Percentiles rank a stretch among this genome's conserved stretches.
phyloP scores from a whole-genome alignment of 2,329 filamentous ascomycete species.

The Ilyonectria destructans region DNA sequence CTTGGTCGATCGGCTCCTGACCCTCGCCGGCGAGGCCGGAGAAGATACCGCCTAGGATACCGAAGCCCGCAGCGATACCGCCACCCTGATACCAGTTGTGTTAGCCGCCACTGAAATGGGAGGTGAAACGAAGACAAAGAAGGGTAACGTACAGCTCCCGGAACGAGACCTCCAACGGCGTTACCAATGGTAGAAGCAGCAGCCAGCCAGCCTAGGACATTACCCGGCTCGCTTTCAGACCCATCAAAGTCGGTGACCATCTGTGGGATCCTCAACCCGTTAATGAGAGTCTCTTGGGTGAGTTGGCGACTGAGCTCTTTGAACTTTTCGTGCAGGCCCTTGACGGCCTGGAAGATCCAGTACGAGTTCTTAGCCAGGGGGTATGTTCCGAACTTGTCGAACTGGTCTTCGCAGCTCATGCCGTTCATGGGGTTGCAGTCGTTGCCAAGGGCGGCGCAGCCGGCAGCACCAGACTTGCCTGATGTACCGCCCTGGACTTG shows the following conservation, averaged over 20 bases:
- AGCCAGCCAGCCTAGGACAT: constrained; percentile 9
- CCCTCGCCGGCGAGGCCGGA: constrained; percentile 7
- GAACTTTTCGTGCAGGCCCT: constrained; percentile 26
- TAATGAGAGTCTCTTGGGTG: constrained; percentile 23
- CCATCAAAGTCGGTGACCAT: constrained; percentile 19
- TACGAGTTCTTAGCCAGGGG: constrained; percentile 17
- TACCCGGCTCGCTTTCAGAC: not conserved
- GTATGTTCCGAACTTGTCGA: constrained; percentile 11
- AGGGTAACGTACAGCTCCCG: constrained; percentile 10
- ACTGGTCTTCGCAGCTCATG: constrained; percentile 13
- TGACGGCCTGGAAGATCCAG: constrained; percentile 27
- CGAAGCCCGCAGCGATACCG: constrained; percentile 18
- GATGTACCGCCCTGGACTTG: constrained; percentile 25
- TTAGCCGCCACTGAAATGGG: not conserved
- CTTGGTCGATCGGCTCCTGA: not conserved
- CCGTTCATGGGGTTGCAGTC: constrained; percentile 6
- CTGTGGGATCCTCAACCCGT: constrained; percentile 3
- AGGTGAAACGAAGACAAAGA: no score
- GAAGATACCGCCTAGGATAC: constrained; percentile 14
- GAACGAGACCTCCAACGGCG: constrained; percentile 11
- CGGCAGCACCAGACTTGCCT: constrained; percentile 24
- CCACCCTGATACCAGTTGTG: not conserved
- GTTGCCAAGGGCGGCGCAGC: constrained; percentile 10
- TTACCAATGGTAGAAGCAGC: constrained; percentile 7
- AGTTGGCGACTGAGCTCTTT: constrained; percentile 21